Conservation (phyloP, 371 early-diverging fungal genomes). For the Umbelopsis sp. region DNA sequence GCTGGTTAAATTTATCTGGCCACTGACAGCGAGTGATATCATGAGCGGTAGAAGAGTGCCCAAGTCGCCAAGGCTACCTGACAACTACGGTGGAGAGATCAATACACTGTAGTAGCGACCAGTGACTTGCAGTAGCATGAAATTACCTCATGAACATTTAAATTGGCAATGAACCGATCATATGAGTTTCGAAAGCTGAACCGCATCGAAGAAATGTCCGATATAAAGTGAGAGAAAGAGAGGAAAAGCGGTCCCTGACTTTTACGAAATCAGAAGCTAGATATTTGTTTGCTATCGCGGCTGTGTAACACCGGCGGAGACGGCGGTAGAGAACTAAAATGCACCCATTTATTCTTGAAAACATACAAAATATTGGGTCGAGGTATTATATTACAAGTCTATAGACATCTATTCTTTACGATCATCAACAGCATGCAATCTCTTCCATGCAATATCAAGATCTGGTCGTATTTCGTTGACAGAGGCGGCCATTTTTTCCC, state of each 20-base stretch:
- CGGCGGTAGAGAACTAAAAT: no score
- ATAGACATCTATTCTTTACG: not conserved
- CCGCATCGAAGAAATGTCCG: not conserved
- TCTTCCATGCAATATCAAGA: conserved; percentile 45
- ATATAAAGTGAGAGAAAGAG: not conserved
- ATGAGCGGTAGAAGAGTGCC: conserved; percentile 90
- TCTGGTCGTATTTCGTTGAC: conserved; percentile 37
- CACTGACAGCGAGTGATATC: conserved; percentile 74
- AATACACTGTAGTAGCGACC: not conserved
- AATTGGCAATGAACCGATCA: conserved; percentile 22
- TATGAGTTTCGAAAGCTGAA: not conserved
- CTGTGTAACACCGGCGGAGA: no score
- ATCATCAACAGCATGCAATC: conserved; percentile 21
- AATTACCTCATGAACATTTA: conserved; percentile 44
- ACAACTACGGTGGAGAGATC: conserved; percentile 41
- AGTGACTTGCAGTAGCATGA: not conserved
- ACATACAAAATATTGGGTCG: no score
- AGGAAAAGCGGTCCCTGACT: no score
- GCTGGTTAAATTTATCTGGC: conserved; percentile 78
- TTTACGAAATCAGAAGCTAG: no score
- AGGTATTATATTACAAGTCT: not conserved
- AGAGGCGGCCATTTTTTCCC: conserved; percentile 48
- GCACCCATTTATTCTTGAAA: no score
- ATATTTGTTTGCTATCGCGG: no score
- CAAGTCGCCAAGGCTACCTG: conserved; percentile 82